phyloP scores from a whole-genome alignment of 78 protist species.

The Neovahlkampfia damariscottae region DNA sequence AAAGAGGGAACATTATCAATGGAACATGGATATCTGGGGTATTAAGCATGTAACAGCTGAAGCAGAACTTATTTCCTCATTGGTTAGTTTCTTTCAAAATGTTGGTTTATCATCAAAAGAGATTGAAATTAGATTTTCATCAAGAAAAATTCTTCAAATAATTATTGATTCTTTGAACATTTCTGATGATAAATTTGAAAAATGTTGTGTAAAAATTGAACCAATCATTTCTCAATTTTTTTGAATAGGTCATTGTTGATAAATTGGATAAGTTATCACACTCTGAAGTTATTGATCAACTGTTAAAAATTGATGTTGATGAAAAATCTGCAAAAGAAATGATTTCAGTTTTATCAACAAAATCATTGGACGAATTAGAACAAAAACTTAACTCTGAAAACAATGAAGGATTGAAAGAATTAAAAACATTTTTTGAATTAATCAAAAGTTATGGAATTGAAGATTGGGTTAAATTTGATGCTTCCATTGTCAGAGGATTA shows the following conservation, averaged over 20 bases:
- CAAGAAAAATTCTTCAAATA: slow-evolving; percentile 23
- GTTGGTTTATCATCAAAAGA: slow-evolving; percentile 43
- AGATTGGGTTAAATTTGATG: slow-evolving; percentile 44
- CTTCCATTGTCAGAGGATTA: slow-evolving; percentile 53
- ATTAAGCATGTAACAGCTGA: slow-evolving; percentile 33
- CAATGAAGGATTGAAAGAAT: slow-evolving; percentile 13
- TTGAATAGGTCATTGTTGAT: slow-evolving; percentile 53
- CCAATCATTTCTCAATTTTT: no score
- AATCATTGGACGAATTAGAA: slow-evolving; percentile 18
- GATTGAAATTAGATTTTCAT: slow-evolving; percentile 44
- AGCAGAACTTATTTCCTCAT: slow-evolving; percentile 44
- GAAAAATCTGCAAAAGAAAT: slow-evolving; percentile 1
- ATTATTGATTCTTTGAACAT: slow-evolving; percentile 9
- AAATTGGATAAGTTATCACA: slow-evolving; percentile 42
- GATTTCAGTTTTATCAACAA: slow-evolving; percentile 6
- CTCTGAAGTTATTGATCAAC: not conserved
- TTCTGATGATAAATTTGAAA: slow-evolving; percentile 28
- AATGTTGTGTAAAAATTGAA: no score
- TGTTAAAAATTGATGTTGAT: not conserved
- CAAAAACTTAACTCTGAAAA: slow-evolving; percentile 5
- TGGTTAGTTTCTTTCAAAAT: slow-evolving; percentile 22
- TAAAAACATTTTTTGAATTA: not conserved
- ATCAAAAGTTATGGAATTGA: slow-evolving; percentile 42
- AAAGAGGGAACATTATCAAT: slow-evolving; percentile 67
- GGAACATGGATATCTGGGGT: slow-evolving; percentile 69